Conservation (phyloP, 129 eudicot genomes). For the Artemisia argyi region DNA sequence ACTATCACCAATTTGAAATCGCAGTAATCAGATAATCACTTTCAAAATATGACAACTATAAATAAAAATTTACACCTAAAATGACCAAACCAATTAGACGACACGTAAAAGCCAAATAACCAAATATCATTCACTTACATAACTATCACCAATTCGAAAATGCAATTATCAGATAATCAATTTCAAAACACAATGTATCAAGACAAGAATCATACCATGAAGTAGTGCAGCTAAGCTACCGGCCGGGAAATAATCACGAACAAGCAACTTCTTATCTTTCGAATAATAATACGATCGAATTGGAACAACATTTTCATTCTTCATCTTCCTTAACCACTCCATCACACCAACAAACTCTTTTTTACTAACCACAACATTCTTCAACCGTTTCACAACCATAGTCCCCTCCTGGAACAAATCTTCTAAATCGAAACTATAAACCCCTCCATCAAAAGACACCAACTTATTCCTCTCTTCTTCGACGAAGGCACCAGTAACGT, state of each 20-base stretch:
- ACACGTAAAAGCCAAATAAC: not conserved
- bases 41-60: no score
- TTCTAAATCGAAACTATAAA: constrained; percentile 75
- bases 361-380: constrained; percentile 59
- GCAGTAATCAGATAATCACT: no score
- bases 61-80: not conserved
- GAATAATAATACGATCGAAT: constrained; percentile 74
- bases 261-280: constrained; percentile 78
- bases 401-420: constrained; percentile 89
- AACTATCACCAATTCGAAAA: no score
- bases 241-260: constrained; percentile 71
- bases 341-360: constrained; percentile 69
- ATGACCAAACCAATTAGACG: constrained; percentile 6
- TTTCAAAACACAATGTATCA: constrained; percentile 1
- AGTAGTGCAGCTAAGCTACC: constrained; percentile 92
- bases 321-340: constrained; percentile 72
- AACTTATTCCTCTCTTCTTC: constrained; percentile 66
- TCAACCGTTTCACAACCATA: constrained; percentile 84
- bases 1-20: no score
- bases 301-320: constrained; percentile 70
- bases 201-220: constrained; percentile 58
- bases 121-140: no score
- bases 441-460: constrained; percentile 63
- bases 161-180: no score
- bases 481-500: constrained; percentile 58